Percentiles rank a stretch among this genome's conserved stretches.
phyloP scores from a whole-genome alignment of 305 asterid genomes.

The Rubia tinctorum region DNA sequence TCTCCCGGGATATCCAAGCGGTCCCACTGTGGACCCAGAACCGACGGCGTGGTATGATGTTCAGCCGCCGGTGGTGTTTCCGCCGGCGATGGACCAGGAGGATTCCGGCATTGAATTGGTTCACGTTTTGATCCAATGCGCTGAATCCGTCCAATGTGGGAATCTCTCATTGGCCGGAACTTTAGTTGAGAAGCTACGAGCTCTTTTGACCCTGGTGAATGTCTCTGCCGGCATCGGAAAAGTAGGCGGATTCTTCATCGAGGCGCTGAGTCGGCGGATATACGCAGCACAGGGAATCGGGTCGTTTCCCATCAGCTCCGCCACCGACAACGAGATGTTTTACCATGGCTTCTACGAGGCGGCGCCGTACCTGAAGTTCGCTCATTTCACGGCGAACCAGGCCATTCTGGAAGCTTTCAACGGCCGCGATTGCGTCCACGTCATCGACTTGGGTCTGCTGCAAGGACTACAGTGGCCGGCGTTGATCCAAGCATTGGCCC shows the following conservation, averaged over 20 bases:
- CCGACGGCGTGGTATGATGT: background rate
- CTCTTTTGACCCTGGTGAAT: conserved; percentile 15
- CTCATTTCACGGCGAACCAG: conserved; percentile 34
- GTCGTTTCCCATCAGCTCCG: background rate
- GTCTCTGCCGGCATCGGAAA: conserved; percentile 21
- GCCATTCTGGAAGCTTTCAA: conserved; percentile 31
- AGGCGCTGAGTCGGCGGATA: conserved; percentile 20
- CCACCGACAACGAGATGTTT: conserved; percentile 15
- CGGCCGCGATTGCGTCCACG: conserved; percentile 28
- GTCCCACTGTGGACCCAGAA: background rate
- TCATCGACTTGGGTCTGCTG: conserved; percentile 26
- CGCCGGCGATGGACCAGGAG: conserved; percentile 11
- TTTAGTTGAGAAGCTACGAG: conserved; percentile 17
- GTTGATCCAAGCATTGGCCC: conserved; percentile 28
- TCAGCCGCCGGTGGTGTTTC: conserved; percentile 11
- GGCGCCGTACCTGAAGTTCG: conserved; percentile 29
- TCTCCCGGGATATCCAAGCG: background rate
- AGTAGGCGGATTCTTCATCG: conserved; percentile 29
- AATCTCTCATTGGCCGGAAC: conserved; percentile 20
- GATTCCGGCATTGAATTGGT: conserved; percentile 27
- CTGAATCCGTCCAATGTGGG: conserved; percentile 26
- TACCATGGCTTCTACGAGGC: conserved; percentile 28
- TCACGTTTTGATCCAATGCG: conserved; percentile 27
- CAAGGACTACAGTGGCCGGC: conserved; percentile 39
- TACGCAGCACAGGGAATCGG: conserved; percentile 7